Evolutionary conservation across 192 early-diverging fungal genomes (phyloP), one percentile per base, ranked within the genome.

Genomic region (Gamsiella multidivaricata): DNA sequence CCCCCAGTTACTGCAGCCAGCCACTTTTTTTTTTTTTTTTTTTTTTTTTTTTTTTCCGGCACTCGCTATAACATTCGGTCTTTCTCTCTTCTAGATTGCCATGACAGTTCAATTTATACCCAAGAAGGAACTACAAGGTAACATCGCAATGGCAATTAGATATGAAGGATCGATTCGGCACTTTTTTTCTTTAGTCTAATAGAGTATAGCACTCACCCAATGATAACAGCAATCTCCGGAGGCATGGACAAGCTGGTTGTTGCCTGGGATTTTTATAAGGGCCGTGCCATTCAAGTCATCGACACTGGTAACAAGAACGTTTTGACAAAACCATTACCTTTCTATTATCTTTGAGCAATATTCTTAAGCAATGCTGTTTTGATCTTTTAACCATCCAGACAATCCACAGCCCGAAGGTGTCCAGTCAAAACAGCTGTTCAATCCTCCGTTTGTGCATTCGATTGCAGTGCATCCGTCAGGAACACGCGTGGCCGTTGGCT

Each of bases 391-490:
- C 14, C 26, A 5, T 61, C 26, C 56, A 72, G 70, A 73, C 12
- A 61, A 51, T 28, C 81, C 37, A 59, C 79, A 31, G 36, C 50
- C 39, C 34, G 57, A 42, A 11, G 66, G 46, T 14, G 61, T 28
- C 4, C 58, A 67, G 12, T 49, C 79, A 5, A 70, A 76, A 17
- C 85, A 86, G 54, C 59, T 87, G 52, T 84, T 84, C 65, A 87
- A 87, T 31, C 85, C 85, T 18, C 85, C 85, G 0, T 87, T 87
- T 76, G 83, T 87, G n/a, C 84, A 87, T 34, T 70, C 81, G 23
- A 64, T 87, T 20, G 73, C 57, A 1, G 33, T 55, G 5, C 79
- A 81, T 65, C 63, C 68, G 11, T 70, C 80, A 31, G 85, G 83
- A 14, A 69, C 72, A 23, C 74, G 70, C 34, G 59, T 80, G 32